Percentiles rank a stretch among this genome's conserved stretches.
Evolutionary conservation across 331 rosid species (phyloP).

Genomic region (Dryas integrifolia): DNA sequence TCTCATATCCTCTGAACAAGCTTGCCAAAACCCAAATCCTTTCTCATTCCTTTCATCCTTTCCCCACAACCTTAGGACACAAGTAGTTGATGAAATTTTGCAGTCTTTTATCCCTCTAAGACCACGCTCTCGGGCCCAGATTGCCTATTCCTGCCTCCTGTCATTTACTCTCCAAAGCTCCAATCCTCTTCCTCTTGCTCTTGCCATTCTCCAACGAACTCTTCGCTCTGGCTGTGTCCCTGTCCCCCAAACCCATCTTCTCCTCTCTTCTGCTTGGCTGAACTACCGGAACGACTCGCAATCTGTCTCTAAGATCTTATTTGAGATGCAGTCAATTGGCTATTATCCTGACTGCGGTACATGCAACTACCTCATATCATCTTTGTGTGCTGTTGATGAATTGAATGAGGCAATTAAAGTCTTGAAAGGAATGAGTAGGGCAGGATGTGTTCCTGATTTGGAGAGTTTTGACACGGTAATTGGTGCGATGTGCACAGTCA

Average conservation of each 20-base stretch:
- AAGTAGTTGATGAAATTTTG: conserved; percentile 70
- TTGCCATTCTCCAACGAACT: conserved; percentile 63
- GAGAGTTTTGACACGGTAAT: conserved; percentile 58
- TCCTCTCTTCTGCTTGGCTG: conserved; percentile 69
- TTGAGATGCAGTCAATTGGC: conserved; percentile 67
- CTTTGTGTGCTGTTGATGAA: conserved; percentile 67
- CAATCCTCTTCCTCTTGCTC: conserved; percentile 60
- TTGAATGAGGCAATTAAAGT: conserved; percentile 59
- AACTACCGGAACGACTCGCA: conserved; percentile 32
- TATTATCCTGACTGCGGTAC: conserved; percentile 60
- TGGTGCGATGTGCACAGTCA: conserved; percentile 53
- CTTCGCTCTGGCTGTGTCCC: conserved; percentile 70
- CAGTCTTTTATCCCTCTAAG: conserved; percentile 64
- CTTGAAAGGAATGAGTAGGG: conserved; percentile 66
- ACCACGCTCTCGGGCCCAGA: conserved; percentile 53
- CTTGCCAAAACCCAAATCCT: conserved; percentile 57
- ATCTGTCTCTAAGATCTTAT: conserved; percentile 50
- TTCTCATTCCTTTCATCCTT: conserved; percentile 61
- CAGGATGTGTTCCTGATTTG: conserved; percentile 69
- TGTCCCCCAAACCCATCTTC: conserved; percentile 59
- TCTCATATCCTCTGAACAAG: conserved; percentile 35
- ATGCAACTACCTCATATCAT: conserved; percentile 59
- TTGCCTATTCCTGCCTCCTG: conserved; percentile 55
- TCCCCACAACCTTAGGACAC: conserved; percentile 41
- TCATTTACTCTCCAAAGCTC: conserved; percentile 58